Base-by-base conservation (phyloP, 179 eudicot genomes). In the Beta macrorhiza region DNA sequence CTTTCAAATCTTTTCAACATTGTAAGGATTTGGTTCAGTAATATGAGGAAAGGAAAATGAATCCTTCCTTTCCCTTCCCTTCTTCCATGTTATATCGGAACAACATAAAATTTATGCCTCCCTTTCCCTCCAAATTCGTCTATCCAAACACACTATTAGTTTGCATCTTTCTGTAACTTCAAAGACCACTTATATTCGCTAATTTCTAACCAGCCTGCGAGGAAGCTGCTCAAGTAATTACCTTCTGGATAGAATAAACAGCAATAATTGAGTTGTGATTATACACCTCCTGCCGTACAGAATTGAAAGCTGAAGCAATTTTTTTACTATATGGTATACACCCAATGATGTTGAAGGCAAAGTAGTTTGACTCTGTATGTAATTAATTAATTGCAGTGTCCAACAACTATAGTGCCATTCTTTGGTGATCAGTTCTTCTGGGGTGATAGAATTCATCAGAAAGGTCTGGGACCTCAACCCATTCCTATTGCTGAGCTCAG, bases 401-500 rank as follows among this genome's bases (percentile, higher is more conserved):
- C 98, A 44, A 95, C 98, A 58, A 92, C 99, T 49, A 81, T 93
- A 78, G 93, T 95, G 51, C 99, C 99, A 29, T 95, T 95, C 85
- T 95, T 93, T 61, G 99, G 99, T 80, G 99, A 95, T 87, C 98
- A 93, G 81, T 93, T 87, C 84, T 95, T 95, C 82, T 95, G 99
- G 99, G 99, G 93, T 57, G 95, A 93, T 52, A 89, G 90, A 80
- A 85, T 95, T 76, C 83, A 89, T 84, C 86, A 93, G 74, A 88
- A 87, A 82, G 98, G 99, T 74, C 78, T 95, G 72, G 99, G 99
- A 47, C 97, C 98, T 44, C 85, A 91, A 80, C 97, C 99, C 22
- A 91, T 93, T 78, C 98, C 98, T 67, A 89, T 95, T 64, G 79
- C 92, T 64, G 84, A 90, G 84, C 91, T 95, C 78, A 93, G 72